Evolutionary conservation across 805 yeast species (phyloP).

Genomic region (Zygosaccharomyces kombuchaensis): DNA sequence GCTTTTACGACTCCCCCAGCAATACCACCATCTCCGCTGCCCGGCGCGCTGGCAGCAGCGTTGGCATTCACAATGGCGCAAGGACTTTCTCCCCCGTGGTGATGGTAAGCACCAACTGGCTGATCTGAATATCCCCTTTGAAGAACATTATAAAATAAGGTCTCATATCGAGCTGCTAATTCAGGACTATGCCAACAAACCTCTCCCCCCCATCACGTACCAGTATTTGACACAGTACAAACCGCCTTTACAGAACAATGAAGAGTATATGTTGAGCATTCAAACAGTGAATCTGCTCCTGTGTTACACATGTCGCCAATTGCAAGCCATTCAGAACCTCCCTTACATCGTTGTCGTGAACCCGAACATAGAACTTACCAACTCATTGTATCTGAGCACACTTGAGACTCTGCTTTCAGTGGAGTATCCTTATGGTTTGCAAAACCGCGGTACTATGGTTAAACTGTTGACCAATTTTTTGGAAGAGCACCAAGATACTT

Average conservation of each 20-base stretch:
- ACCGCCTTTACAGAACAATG: slow-evolving; percentile 30
- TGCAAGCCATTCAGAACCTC: slow-evolving; percentile 62
- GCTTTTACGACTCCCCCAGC: neutral
- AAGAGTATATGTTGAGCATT: slow-evolving; percentile 40
- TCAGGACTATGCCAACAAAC: slow-evolving; percentile 49
- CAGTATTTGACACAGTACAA: slow-evolving; percentile 45
- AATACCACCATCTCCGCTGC: neutral
- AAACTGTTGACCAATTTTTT: slow-evolving; percentile 54
- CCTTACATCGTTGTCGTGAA: slow-evolving; percentile 84
- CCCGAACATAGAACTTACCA: slow-evolving; percentile 78
- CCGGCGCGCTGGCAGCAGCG: slow-evolving; percentile 1
- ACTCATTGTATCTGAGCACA: slow-evolving; percentile 67
- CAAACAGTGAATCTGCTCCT: slow-evolving; percentile 55
- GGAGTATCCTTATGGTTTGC: slow-evolving; percentile 42
- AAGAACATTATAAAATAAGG: slow-evolving; percentile 52
- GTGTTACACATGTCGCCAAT: slow-evolving; percentile 63
- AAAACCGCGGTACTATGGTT: slow-evolving; percentile 53
- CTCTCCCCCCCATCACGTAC: slow-evolving; percentile 51
- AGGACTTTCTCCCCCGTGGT: slow-evolving; percentile 3
- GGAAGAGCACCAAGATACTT: slow-evolving; percentile 76
- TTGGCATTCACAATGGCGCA: slow-evolving; percentile 5
- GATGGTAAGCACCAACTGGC: neutral
- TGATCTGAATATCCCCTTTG: slow-evolving; percentile 34
- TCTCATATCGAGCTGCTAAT: slow-evolving; percentile 57
- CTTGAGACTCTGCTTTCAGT: slow-evolving; percentile 48